phyloP scores from a whole-genome alignment of 331 rosid genomes.

The Rosa hybrid region DNA sequence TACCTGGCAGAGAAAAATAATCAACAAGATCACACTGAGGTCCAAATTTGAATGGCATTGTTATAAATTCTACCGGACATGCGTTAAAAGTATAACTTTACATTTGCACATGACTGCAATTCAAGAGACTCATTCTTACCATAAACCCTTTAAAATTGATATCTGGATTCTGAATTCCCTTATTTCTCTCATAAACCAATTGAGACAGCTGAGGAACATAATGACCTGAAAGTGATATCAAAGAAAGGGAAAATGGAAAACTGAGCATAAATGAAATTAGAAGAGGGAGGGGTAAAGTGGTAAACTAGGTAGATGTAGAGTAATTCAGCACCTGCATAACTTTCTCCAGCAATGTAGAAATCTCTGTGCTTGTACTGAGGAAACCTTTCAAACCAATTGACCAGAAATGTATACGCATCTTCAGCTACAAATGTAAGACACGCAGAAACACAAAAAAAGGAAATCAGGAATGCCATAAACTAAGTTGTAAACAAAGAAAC shows the following conservation, averaged over 20 bases:
- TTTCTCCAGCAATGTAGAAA: constrained; percentile 94
- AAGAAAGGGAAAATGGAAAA: constrained; percentile 6
- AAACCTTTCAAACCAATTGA: constrained; percentile 92
- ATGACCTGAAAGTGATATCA: constrained; percentile 62
- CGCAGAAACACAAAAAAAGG: constrained; percentile 29
- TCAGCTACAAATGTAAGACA: constrained; percentile 63
- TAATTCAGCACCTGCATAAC: constrained; percentile 73
- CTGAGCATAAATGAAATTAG: constrained; percentile 11
- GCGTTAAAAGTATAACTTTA: not conserved
- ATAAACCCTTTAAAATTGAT: constrained; percentile 81
- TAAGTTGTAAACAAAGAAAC: constrained; percentile 21
- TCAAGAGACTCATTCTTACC: constrained; percentile 49
- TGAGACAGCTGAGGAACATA: constrained; percentile 91
- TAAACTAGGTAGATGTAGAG: constrained; percentile 4
- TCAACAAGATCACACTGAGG: constrained; percentile 14
- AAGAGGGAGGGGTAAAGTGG: not conserved
- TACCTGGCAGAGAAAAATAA: constrained; percentile 48
- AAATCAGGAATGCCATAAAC: constrained; percentile 6
- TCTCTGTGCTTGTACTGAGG: constrained; percentile 89
- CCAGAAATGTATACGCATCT: constrained; percentile 79
- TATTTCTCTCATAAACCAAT: constrained; percentile 61
- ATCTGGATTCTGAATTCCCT: constrained; percentile 61
- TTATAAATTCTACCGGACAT: not conserved
- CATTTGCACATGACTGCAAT: constrained; percentile 1
- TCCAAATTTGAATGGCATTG: not conserved